Evolutionary conservation across 2,329 filamentous ascomycete species (phyloP).

Genomic region (Bimuria novae-zelandiae): DNA sequence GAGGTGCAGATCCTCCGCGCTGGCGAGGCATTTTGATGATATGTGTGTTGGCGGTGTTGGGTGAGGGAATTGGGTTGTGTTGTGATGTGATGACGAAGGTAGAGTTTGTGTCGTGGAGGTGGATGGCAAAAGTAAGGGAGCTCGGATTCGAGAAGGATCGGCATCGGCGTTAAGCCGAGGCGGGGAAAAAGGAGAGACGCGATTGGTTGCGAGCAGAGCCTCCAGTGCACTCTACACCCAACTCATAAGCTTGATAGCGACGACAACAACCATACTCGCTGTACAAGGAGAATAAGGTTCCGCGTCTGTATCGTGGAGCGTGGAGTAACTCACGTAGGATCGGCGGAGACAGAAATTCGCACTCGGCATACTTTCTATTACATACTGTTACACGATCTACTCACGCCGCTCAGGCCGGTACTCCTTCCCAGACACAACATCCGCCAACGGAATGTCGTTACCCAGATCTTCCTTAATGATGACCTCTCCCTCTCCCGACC

Average conservation of each 20-base stretch:
- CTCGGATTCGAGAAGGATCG: slow-evolving; percentile 38
- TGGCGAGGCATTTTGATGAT: slow-evolving; percentile 53
- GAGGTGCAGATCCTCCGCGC: slow-evolving; percentile 50
- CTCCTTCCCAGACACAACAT: neutral
- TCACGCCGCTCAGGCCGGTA: neutral
- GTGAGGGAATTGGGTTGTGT: slow-evolving; percentile 9
- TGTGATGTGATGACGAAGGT: slow-evolving; percentile 6
- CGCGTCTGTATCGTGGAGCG: too few species aligned
- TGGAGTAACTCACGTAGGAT: too few species aligned
- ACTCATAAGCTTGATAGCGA: too few species aligned
- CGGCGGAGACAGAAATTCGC: too few species aligned
- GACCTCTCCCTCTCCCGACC: slow-evolving; percentile 10
- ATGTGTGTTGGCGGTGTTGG: slow-evolving; percentile 10
- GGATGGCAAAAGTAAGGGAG: slow-evolving; percentile 24
- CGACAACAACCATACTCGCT: too few species aligned
- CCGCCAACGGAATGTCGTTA: neutral
- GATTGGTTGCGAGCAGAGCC: neutral
- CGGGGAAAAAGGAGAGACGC: neutral
- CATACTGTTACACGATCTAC: neutral
- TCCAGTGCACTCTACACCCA: neutral
- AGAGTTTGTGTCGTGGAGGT: neutral
- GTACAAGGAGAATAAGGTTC: too few species aligned
- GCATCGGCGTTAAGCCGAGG: slow-evolving; percentile 17
- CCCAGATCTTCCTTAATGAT: neutral
- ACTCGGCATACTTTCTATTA: neutral